Base-by-base conservation (phyloP, 495 filamentous ascomycete species). In the Geoglossum glabrum region DNA sequence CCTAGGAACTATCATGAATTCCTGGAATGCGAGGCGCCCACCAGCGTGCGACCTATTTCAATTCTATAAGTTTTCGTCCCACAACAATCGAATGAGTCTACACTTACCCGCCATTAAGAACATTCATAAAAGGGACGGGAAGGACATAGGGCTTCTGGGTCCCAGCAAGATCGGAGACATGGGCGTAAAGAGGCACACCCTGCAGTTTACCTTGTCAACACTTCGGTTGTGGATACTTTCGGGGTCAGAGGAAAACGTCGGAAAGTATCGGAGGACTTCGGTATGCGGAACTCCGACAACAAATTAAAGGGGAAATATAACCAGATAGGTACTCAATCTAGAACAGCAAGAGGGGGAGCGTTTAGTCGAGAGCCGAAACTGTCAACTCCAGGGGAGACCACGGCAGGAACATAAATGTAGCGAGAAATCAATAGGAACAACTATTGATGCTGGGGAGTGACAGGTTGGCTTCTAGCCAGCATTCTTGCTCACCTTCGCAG, bases 111-210 rank as follows among this genome's bases (percentile, higher is more conserved):
- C 93, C 93, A 74, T 99, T 99, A 61, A 99, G 80, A 68, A 99
- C 93, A 77, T 99, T 99, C 88, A 89, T 86, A 85, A 99, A 99
- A 62, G 93, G 93, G 58, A 99, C 93, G 56, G 93, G 93, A 11
- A 99, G 84, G 60, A 99, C 93, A 68, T 94, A 99, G 67, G 93
- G 93, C 84, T 99, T 95, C 85, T 97, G 96, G 72, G 92, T 97
- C 62, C 89, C 92, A 59, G 93, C 89, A 64, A 99, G 86, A 72
- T 97, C 93, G 67, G 92, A 95, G 71, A 99, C 82, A 76, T 99
- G 93, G 64, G 86, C 87, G 70, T 97, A 99, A 62, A 99, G 85
- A 62, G 93, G 93, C 58, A 99, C 84, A 63, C 82, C 81, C 81
- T 79, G 49, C 19, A 31, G 23, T 64, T 19, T 64, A 26, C n/a